Conservation (phyloP, 2,329 filamentous ascomycete species). For the Epichloe typhina region DNA sequence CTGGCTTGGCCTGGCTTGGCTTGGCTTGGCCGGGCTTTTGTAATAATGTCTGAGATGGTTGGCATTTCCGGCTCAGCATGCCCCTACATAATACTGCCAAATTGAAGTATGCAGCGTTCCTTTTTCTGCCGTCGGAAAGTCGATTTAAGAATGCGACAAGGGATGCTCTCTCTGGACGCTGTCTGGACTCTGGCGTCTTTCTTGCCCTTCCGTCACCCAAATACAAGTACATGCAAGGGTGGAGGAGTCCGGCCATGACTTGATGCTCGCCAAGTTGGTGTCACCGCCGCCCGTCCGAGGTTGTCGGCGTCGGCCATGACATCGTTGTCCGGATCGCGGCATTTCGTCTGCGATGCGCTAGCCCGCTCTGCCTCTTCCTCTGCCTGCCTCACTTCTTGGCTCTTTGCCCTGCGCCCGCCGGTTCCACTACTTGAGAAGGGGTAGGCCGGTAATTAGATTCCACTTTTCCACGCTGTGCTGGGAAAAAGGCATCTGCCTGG, state of each 20-base stretch:
- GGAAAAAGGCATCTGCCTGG: neutral
- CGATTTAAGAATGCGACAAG: too few species aligned
- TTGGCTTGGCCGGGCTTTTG: neutral
- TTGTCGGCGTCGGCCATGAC: neutral
- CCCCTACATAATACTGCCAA: neutral
- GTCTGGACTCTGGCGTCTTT: too few species aligned
- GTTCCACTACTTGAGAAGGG: neutral
- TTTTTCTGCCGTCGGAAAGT: too few species aligned
- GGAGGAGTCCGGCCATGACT: neutral
- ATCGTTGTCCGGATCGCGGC: constrained; percentile 2
- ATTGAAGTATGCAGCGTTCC: neutral
- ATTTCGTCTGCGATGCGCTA: neutral
- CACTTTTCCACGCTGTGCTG: neutral
- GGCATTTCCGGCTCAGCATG: neutral
- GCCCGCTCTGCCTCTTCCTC: neutral
- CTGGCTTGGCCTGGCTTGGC: too few species aligned
- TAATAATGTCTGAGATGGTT: neutral
- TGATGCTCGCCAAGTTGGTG: neutral
- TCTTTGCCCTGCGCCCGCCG: neutral
- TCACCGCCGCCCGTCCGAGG: neutral
- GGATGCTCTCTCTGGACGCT: too few species aligned
- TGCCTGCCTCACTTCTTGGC: neutral
- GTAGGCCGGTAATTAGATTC: neutral
- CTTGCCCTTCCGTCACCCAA: too few species aligned
- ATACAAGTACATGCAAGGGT: too few species aligned